Evolutionary conservation across 371 early-diverging fungal genomes (phyloP), one percentile per base, ranked within the genome.

Genomic region (Mucor indicus): DNA sequence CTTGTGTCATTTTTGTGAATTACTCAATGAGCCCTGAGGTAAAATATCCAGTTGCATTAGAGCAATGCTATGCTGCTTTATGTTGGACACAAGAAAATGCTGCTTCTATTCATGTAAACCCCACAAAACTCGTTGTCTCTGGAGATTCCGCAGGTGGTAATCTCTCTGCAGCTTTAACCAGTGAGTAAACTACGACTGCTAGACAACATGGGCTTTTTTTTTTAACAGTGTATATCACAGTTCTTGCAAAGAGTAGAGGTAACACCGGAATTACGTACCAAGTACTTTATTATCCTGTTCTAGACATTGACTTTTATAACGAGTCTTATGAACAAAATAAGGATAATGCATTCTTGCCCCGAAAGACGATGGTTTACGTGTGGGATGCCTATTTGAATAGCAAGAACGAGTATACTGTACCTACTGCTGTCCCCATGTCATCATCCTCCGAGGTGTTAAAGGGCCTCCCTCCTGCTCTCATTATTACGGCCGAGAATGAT

Each of bases 61-160:
- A 68, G 35, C 61, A 68, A 24, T 57, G 61, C 17, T 68, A 60
- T 47, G 61, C 57, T 16, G 42, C 64, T 2, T 45, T 65, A 20
- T 44, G 53, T 12, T 65, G 66, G 66, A 49, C 50, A 2, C 56
- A 55, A 35, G 38, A 57, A 12, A 55, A 65, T 37, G 55, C 53
- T 2, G 15, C 36, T 4, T 35, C 48, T 17, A 17, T 65, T 3
- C 30, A 29, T 12, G 50, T 62, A 3, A 61, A 69, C 38, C 50
- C 57, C 2, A 44, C 32, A 2, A 53, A 52, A 24, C 27, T 69
- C 8, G 67, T 59, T n/a, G 55, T 66, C 7, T 43, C 45, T 1
- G 71, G 71, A 21, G 64, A 67, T 51, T 58, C 59, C 15, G 64
- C 64, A 6, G 71, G 71, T 19, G 71, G 71, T 2, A 67, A 67